phyloP scores from a whole-genome alignment of 257 asterid genomes.

The Solanum phureja region DNA sequence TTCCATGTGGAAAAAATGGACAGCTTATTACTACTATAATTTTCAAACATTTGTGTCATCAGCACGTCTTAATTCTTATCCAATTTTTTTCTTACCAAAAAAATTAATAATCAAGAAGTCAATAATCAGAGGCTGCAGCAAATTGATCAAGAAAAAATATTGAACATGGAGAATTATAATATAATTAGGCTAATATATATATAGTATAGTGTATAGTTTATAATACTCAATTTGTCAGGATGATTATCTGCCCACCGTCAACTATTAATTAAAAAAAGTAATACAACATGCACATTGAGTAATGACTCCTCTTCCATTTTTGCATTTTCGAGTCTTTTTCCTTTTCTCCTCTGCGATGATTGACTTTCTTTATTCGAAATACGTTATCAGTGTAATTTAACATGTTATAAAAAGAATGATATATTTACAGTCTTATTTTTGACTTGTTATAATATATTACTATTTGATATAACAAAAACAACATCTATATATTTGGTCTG shows the following conservation, averaged over 20 bases:
- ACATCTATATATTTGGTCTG: rapidly evolving
- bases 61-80: background rate
- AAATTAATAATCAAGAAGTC: background rate
- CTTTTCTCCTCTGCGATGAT: background rate
- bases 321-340: background rate
- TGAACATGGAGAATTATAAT: background rate
- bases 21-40: background rate
- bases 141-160: background rate
- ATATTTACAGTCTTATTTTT: rapidly evolving
- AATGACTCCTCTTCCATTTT: background rate
- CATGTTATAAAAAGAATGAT: background rate
- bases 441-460: too few relatives aligned
- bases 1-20: background rate
- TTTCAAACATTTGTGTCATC: background rate
- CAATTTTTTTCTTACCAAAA: background rate
- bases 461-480: too few relatives aligned
- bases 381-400: background rate
- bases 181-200: too few relatives aligned
- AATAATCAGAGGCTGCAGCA: background rate
- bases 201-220: background rate
- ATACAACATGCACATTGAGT: background rate
- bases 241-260: background rate
- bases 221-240: background rate
- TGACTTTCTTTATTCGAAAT: background rate
- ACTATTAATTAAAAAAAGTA: background rate